Evolutionary conservation across 2,329 filamentous ascomycete species (phyloP).

Genomic region (Cylindrodendrum hubeiense): DNA sequence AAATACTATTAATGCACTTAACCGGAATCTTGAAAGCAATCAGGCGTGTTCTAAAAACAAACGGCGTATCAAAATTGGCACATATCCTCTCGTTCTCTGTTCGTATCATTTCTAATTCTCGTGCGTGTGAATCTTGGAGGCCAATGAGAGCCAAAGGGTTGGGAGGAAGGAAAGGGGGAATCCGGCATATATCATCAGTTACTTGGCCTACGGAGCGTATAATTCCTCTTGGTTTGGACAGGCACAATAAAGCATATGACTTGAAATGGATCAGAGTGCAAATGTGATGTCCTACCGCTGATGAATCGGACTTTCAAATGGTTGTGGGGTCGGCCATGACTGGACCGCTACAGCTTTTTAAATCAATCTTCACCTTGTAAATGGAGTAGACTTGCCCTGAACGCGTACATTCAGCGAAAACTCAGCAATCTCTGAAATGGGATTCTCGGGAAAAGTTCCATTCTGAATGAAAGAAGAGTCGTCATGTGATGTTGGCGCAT

Average conservation of each 20-base stretch:
- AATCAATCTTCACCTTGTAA: no score
- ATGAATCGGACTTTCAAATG: background rate
- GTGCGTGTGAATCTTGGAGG: slow-evolving; percentile 4
- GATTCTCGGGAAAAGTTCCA: no score
- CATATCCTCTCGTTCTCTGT: slow-evolving; percentile 27
- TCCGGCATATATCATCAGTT: slow-evolving; percentile 29
- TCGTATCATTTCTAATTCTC: slow-evolving; percentile 34
- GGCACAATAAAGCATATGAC: background rate
- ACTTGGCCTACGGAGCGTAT: slow-evolving; percentile 31
- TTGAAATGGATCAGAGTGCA: background rate
- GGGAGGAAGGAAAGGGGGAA: slow-evolving; percentile 18
- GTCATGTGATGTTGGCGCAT: no score
- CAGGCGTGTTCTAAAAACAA: slow-evolving; percentile 29
- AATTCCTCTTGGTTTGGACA: background rate
- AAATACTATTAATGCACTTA: slow-evolving; percentile 37
- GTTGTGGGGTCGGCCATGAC: no score
- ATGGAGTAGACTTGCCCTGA: no score
- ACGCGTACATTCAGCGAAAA: no score
- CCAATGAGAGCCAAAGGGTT: slow-evolving; percentile 6
- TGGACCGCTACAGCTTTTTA: no score
- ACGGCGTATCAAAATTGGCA: slow-evolving; percentile 43
- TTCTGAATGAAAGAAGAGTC: no score
- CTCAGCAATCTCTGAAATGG: no score
- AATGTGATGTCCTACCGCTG: background rate
- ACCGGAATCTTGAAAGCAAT: slow-evolving; percentile 17